Evolutionary conservation across 345 rosid genomes (phyloP).

Genomic region (Eucalyptus rudis): DNA sequence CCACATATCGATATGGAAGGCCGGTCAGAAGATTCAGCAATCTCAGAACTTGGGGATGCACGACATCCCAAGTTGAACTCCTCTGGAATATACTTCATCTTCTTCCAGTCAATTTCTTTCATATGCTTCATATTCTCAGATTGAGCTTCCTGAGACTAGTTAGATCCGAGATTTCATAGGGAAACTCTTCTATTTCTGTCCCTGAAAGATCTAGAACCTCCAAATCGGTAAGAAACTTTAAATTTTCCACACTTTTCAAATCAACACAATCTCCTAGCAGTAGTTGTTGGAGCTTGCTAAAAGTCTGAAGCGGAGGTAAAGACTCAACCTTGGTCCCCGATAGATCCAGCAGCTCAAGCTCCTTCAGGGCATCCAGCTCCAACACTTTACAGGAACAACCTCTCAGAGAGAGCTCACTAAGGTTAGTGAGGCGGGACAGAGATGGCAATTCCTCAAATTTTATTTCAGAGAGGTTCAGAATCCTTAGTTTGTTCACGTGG

Average conservation of each 20-base stretch:
- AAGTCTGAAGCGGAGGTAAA: not conserved
- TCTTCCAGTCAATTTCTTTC: not conserved
- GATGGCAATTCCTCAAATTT: not conserved
- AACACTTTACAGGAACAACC: not conserved
- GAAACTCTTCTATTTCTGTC: not conserved
- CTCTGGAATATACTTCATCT: not conserved
- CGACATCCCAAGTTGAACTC: not conserved
- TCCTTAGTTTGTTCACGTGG: not conserved
- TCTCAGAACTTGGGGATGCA: not conserved
- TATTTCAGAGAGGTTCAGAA: not conserved
- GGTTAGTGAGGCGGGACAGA: not conserved
- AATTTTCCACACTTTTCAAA: not conserved
- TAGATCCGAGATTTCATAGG: not conserved
- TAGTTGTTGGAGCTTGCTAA: not conserved
- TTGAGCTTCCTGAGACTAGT: not conserved
- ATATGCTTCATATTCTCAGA: not conserved
- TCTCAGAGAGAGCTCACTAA: not conserved
- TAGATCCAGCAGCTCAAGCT: not conserved
- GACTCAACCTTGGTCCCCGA: not conserved
- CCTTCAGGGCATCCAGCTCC: not conserved
- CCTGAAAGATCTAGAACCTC: not conserved
- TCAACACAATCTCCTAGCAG: not conserved
- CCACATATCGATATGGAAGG: not conserved
- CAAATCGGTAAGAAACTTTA: not conserved
- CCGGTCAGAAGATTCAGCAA: not conserved